phyloP scores from a whole-genome alignment of 225 moss, liverwort and hornwort species.

The Antitrichia curtipendula region DNA sequence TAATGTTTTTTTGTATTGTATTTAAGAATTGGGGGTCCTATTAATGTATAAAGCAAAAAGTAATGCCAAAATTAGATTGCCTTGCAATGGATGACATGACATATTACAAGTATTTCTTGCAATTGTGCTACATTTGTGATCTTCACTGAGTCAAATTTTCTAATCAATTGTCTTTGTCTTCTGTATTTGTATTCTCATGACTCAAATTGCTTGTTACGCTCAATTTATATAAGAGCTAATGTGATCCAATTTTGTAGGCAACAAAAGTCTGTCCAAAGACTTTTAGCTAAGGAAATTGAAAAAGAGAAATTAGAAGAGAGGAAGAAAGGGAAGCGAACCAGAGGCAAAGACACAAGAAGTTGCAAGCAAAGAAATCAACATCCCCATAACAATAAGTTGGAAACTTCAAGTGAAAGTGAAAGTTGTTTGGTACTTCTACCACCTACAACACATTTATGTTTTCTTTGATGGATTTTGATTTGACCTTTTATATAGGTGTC shows the following conservation, averaged over 20 bases:
- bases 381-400: neutral
- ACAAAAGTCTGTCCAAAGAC: conserved; percentile 6
- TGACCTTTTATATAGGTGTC: neutral
- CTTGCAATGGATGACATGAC: rapidly evolving
- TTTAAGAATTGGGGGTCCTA: too few species aligned
- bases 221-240: neutral
- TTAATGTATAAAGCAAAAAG: rapidly evolving
- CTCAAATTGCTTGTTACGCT: neutral
- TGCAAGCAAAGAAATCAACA: neutral
- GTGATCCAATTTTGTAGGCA: neutral
- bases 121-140: neutral
- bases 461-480: neutral
- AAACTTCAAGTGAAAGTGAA: conserved; percentile 7
- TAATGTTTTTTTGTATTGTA: too few species aligned
- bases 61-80: rapidly evolving
- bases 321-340: neutral
- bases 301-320: conserved; percentile 11
- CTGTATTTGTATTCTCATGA: neutral
- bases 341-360: neutral
- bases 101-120: rapidly evolving
- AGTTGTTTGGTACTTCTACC: neutral
- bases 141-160: neutral
- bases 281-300: neutral
- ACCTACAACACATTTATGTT: neutral
- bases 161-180: neutral